Evolutionary conservation across 2,329 filamentous ascomycete species (phyloP), one percentile per base, ranked within the genome.

Genomic region (Thyridium curvatum): DNA sequence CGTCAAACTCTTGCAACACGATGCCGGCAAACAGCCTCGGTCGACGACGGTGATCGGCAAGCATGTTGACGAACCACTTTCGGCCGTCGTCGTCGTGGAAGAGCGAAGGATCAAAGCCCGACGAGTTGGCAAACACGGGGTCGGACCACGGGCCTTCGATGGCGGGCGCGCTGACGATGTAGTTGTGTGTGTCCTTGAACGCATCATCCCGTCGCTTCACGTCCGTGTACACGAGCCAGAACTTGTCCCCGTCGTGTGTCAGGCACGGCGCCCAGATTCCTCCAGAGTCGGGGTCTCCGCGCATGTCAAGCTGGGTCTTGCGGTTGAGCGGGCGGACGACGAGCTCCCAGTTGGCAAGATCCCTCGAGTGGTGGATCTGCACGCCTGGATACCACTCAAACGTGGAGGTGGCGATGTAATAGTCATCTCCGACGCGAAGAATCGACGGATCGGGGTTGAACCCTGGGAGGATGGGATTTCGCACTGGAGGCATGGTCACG

Each of bases 181-280:
- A 82, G 49, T 81, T 82, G 46, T 72, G 77, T 1, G 74, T 68
- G 48, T 81, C 77, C 53, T 79, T 80, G 66, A 79, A 81, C 3
- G 71, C 74, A 12, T 78, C 79, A 47, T 82, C 79, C 52, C 82
- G 82, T 46, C 78, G 74, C 59, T 81, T 82, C 13, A 82, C 77
- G 48, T 82, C 76, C 1, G 77, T 80, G 53, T 79, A 82, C 2
- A 82, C 77, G 5, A 82, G 69, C 68, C 71, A 82, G 57, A 80
- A 82, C 39, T 60, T 68, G 3, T 70, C 62, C 34, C 74, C 76
- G 45, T 81, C 77, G 46, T 82, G 74, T 0, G 70, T 74, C 15
- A 83, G 64, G 48, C 78, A 82, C 0, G 79, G 79, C 2, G 78
- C 77, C 75, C 77, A 82, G n/a, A 82, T 61, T 30, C 74, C 75